Base-by-base conservation (phyloP, 2,329 filamentous ascomycete species). In the Beauveria medogensis region DNA sequence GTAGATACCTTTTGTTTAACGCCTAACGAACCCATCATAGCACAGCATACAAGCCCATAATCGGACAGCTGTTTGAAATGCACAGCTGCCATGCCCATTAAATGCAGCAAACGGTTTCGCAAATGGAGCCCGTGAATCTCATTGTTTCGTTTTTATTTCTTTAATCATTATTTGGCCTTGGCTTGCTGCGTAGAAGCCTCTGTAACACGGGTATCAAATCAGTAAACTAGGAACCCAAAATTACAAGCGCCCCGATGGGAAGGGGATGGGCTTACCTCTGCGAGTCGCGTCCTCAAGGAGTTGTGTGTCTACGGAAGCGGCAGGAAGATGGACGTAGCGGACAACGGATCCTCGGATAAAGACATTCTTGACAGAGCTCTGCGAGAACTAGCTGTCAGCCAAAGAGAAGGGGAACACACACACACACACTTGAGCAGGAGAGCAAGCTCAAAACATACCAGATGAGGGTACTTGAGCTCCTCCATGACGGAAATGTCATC, bases 271-370 rank as follows among this genome's bases (percentile, higher is more conserved):
- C 76, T 69, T 77, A 90, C 90, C 90, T 86, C 91, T 87, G 74
- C 91, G 85, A 63, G 91, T 96, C 22, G 92, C 92, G 78, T 97
- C 92, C 78, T 97, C 92, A 64, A 97, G 76, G 64, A 97, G 75
- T 40, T 90, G 88, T 28, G 92, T 88, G 71, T 97, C 92, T 44
- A 97, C 92, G 48, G 90, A 88, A 30, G 81, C 83, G 8, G 88
- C 87, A 0, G 92, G 92, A 55, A 97, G 78, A 74, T 97, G 91
- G 55, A 97, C 91, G 71, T 97, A 97, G 68, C 92, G 83, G 65
- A 97, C 92, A 50, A 96, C 92, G 61, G 90, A 95, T 37, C 92
- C 92, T 69, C 92, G 85, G 70, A 97, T 96, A 72, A 97, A 97
- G 76, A 96, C 91, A 71, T 96, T 96, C 79, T 95, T 96, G 66